These are phyloP conservation scores for Boletus hoseneyae DNA, from an alignment of 1,284 basidiomycete species.

Conservation along the genomic window DNA sequence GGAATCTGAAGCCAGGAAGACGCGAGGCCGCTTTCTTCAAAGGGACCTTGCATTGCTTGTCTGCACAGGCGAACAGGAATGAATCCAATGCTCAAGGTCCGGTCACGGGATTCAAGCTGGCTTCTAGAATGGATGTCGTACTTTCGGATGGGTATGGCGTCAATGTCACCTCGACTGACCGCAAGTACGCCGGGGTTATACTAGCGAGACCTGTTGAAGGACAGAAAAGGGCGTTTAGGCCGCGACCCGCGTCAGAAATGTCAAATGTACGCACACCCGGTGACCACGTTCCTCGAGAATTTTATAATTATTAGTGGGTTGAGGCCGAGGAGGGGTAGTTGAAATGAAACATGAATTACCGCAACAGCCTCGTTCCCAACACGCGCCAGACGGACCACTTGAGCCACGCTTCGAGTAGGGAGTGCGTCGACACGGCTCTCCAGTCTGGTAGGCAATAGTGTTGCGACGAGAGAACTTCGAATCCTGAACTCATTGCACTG, in stretches of 20 bases:
- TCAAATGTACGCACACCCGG: slow-evolving; percentile 6
- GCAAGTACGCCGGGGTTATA: slow-evolving; percentile 4
- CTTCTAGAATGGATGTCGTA: slow-evolving; percentile 17
- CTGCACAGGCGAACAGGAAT: slow-evolving; percentile 32
- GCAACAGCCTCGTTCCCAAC: slow-evolving; percentile 30
- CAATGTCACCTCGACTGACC: slow-evolving; percentile 6
- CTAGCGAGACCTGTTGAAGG: slow-evolving; percentile 2
- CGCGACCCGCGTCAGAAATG: slow-evolving; percentile 9
- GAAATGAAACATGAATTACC: slow-evolving; percentile 24
- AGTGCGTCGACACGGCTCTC: slow-evolving; percentile 2
- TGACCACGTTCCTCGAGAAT: slow-evolving; percentile 19
- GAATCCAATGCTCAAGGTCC: slow-evolving; percentile 22
- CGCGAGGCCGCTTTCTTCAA: slow-evolving; percentile 33
- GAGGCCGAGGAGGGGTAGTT: slow-evolving; percentile 25
- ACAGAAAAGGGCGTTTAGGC: slow-evolving; percentile 1
- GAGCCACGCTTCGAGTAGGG: slow-evolving; percentile 17
- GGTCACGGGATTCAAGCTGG: slow-evolving; percentile 14
- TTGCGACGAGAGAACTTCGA: background rate
- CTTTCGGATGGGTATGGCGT: slow-evolving; percentile 1
- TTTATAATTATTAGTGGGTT: slow-evolving; percentile 17
- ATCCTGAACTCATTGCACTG: slow-evolving; percentile 1
- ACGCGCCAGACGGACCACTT: slow-evolving; percentile 21
- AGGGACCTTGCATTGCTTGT: slow-evolving; percentile 26
- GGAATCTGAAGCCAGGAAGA: slow-evolving; percentile 28
- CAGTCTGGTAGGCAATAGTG: background rate